These are phyloP conservation scores for Candida boleticola DNA, from an alignment of 805 yeast species.

Conservation along the genomic window DNA sequence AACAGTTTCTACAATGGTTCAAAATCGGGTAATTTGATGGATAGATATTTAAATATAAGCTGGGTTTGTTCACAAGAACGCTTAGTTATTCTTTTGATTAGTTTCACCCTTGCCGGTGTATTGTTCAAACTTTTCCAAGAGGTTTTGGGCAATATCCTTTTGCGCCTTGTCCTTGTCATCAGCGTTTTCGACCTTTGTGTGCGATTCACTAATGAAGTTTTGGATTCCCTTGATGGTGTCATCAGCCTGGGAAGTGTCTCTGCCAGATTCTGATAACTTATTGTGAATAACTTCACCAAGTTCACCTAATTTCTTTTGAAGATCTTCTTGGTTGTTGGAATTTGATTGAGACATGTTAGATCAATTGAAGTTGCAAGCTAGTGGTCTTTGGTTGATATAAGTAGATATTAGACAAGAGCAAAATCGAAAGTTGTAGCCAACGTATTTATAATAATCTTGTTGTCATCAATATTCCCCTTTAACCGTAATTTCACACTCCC, in stretches of 20 bases:
- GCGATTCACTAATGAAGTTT: conserved; percentile 2
- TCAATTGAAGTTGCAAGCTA: not conserved
- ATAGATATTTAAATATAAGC: no score
- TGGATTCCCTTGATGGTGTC: conserved; percentile 1
- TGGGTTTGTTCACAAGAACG: no score
- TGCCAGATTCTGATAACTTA: conserved; percentile 3
- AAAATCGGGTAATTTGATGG: no score
- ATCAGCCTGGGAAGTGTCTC: conserved; percentile 3
- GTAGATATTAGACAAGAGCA: no score
- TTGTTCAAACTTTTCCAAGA: conserved; percentile 5
- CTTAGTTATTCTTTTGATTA: no score
- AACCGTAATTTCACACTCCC: no score
- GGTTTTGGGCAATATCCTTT: conserved; percentile 5
- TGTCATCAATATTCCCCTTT: no score
- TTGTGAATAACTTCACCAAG: conserved; percentile 6
- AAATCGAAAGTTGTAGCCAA: no score
- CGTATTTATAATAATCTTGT: no score
- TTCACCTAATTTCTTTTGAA: conserved; percentile 5
- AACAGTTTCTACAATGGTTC: no score
- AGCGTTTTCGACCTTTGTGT: conserved; percentile 6
- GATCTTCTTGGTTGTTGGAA: not conserved
- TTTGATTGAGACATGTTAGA: not conserved
- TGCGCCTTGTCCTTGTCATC: conserved; percentile 7
- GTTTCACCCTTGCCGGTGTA: conserved; percentile 6
- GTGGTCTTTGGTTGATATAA: no score